phyloP scores from a whole-genome alignment of 2,329 filamentous ascomycete genomes.

The Fusarium foetens region DNA sequence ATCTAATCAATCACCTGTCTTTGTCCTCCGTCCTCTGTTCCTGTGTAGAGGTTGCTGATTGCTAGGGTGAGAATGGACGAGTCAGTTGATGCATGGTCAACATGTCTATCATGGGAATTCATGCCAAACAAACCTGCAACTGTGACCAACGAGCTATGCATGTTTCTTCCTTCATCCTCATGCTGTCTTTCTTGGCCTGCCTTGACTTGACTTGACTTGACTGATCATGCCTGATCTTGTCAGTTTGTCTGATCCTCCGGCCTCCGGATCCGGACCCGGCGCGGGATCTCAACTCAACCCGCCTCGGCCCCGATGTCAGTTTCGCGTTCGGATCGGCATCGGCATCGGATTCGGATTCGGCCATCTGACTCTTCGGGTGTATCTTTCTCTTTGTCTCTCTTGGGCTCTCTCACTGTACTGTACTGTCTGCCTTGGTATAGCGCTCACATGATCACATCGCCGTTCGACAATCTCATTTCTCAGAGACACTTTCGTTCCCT shows the following conservation, averaged over 20 bases:
- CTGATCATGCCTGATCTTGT: background rate
- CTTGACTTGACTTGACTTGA: background rate
- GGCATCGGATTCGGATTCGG: background rate
- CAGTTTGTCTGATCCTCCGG: background rate
- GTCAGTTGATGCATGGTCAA: background rate
- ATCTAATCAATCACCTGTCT: conserved; percentile 30
- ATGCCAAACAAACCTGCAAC: background rate
- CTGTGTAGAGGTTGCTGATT: background rate
- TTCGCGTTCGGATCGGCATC: conserved; percentile 1
- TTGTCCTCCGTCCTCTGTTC: background rate
- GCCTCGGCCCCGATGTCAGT: conserved; percentile 15
- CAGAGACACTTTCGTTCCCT: background rate
- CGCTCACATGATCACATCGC: conserved; percentile 22
- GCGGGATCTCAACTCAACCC: background rate
- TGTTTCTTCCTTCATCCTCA: background rate
- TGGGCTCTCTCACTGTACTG: background rate
- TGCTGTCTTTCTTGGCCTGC: background rate
- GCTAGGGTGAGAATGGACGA: background rate
- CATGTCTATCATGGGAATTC: background rate
- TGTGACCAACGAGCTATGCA: background rate
- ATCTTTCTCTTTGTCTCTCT: background rate
- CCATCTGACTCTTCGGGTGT: background rate
- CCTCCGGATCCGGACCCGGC: conserved; percentile 12
- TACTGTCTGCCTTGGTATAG: background rate
- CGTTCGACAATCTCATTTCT: conserved; percentile 14